Conservation (phyloP, 805 yeast species). For the Candida corydali region DNA sequence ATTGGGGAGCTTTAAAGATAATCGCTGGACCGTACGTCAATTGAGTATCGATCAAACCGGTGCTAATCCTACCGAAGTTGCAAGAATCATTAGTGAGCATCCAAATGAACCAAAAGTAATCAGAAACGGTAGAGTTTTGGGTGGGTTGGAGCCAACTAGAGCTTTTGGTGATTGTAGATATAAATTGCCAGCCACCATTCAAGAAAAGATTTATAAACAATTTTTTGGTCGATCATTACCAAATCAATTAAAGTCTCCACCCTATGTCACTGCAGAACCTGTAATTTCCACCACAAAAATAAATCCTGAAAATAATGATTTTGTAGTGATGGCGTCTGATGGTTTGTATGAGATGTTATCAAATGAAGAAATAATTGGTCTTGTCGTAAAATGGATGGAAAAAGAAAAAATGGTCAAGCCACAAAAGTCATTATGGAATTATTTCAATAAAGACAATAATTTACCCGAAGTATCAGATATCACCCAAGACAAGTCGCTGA, state of each 20-base stretch:
- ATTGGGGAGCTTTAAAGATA: conserved; percentile 66
- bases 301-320: conserved; percentile 68
- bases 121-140: conserved; percentile 84
- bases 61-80: conserved; percentile 81
- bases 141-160: conserved; percentile 90
- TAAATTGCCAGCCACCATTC: conserved; percentile 75
- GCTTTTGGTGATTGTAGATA: conserved; percentile 97
- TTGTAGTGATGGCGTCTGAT: conserved; percentile 89
- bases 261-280: conserved; percentile 97
- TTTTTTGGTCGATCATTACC: conserved; percentile 82
- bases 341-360: conserved; percentile 89
- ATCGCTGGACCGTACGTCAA: conserved; percentile 84
- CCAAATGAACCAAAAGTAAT: conserved; percentile 86
- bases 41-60: conserved; percentile 93
- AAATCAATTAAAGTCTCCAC: conserved; percentile 76
- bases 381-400: conserved; percentile 93
- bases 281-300: conserved; percentile 80
- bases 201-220: conserved; percentile 65
- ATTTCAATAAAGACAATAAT: conserved; percentile 32
- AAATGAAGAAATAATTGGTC: conserved; percentile 87
- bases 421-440: conserved; percentile 43
- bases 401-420: conserved; percentile 59
- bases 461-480: conserved; percentile 64
- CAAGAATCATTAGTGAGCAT: conserved; percentile 78
- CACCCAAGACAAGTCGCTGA: conserved; percentile 55